Percentiles rank a stretch among this genome's conserved stretches.
Conservation (phyloP, 2,329 filamentous ascomycete genomes). For the Plenodomus tracheiphilus region DNA sequence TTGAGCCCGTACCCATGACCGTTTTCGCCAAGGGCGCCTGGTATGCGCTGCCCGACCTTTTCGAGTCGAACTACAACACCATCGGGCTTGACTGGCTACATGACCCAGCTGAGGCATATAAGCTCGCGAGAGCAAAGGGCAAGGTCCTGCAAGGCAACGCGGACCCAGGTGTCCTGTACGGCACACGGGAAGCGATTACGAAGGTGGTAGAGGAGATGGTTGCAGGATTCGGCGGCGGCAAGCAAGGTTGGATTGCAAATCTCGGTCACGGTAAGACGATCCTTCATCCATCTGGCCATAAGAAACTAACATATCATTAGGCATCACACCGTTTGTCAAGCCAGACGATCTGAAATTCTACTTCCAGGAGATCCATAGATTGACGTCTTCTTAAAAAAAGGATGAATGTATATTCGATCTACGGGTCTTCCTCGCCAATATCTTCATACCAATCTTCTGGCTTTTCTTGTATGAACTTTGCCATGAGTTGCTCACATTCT, state of each 20-base stretch:
- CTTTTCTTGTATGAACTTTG: conserved; percentile 71
- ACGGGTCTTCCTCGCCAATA: conserved; percentile 38
- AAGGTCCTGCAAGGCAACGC: conserved; percentile 93
- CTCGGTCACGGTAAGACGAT: conserved; percentile 79
- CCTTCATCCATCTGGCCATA: too few relatives aligned
- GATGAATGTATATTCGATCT: conserved; percentile 2
- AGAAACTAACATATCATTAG: conserved; percentile 52
- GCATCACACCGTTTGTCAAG: conserved; percentile 91
- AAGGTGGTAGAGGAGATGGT: conserved; percentile 84
- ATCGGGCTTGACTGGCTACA: conserved; percentile 95
- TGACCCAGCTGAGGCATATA: conserved; percentile 81
- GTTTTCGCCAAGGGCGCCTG: conserved; percentile 98
- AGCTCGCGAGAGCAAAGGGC: conserved; percentile 69
- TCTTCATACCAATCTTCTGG: conserved; percentile 68
- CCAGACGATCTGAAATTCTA: conserved; percentile 92
- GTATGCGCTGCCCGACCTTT: conserved; percentile 88
- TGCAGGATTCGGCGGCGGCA: conserved; percentile 77
- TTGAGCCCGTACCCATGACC: conserved; percentile 89
- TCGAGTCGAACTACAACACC: conserved; percentile 87
- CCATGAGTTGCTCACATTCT: conserved; percentile 71
- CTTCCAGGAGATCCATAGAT: conserved; percentile 81
- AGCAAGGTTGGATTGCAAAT: conserved; percentile 96
- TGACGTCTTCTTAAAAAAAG: conserved; percentile 22
- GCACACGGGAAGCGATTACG: conserved; percentile 78
- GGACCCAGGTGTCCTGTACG: conserved; percentile 91